phyloP scores from a whole-genome alignment of 108 stramenopile species.

The Cyclotella choctawhatcheeana region DNA sequence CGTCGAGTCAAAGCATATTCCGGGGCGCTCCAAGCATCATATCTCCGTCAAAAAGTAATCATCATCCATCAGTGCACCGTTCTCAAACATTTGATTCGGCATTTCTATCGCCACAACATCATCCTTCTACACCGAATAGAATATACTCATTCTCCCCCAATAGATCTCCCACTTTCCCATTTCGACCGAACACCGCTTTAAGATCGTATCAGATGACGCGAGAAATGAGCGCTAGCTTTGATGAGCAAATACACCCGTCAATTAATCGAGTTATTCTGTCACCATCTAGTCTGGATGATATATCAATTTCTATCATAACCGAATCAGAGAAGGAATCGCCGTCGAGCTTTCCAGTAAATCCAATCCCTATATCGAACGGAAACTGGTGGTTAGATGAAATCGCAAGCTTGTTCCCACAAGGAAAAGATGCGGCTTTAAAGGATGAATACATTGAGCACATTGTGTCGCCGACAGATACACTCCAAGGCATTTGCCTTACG shows the following conservation, averaged over 20 bases:
- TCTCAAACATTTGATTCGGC: constrained; percentile 14
- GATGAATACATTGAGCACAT: constrained; percentile 64
- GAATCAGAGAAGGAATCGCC: background rate
- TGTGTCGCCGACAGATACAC: constrained; percentile 82
- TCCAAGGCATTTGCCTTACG: constrained; percentile 83
- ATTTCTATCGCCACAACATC: background rate
- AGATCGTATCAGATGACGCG: background rate
- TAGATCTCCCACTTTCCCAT: constrained; percentile 8
- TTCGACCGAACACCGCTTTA: background rate
- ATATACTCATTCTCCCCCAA: background rate
- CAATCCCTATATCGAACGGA: background rate
- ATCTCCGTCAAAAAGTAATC: background rate
- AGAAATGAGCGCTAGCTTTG: constrained; percentile 2
- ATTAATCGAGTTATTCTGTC: background rate
- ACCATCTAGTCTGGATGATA: background rate
- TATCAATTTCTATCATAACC: background rate
- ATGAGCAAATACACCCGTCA: background rate
- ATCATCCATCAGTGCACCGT: background rate
- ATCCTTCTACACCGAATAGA: background rate
- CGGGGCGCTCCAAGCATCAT: background rate
- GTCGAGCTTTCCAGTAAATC: background rate
- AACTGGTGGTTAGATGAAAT: constrained; percentile 31
- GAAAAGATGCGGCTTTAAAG: background rate
- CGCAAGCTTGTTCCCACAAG: background rate
- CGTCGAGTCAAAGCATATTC: constrained; percentile 3